phyloP scores from a whole-genome alignment of 176 grass and related monocot genomes.

The Ensete ventricosum region DNA sequence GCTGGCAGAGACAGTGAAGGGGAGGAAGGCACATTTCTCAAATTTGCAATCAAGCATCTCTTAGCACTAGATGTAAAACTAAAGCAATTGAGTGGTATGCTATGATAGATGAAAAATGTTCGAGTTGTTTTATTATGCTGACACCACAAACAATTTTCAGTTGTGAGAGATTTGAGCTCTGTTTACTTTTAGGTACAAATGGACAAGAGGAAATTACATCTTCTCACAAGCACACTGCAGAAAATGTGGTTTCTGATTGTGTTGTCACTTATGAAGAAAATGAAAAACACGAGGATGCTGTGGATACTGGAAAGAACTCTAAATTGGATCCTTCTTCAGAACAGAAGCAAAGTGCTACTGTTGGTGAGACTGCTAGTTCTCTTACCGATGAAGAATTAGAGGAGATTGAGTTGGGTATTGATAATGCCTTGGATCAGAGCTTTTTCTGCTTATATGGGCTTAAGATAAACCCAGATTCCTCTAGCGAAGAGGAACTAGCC shows the following conservation, averaged over 20 bases:
- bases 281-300: constrained; percentile 45
- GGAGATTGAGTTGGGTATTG: constrained; percentile 70
- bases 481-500: constrained; percentile 83
- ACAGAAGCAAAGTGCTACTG: neutral
- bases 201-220: constrained; percentile 42
- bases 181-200: constrained; percentile 52
- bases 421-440: constrained; percentile 88
- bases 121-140: neutral
- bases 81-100: constrained; percentile 75
- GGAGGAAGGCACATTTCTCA: constrained; percentile 86
- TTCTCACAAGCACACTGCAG: constrained; percentile 19
- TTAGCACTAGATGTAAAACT: constrained; percentile 87
- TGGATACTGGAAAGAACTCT: constrained; percentile 46
- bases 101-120: neutral
- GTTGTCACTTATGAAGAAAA: constrained; percentile 26
- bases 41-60: constrained; percentile 94
- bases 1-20: constrained; percentile 63
- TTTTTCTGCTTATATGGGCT: constrained; percentile 98
- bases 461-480: constrained; percentile 92
- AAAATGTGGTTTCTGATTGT: constrained; percentile 22
- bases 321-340: neutral
- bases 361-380: constrained; percentile 17
- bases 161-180: neutral
- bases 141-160: neutral
- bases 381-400: constrained; percentile 61